Base-by-base conservation (phyloP, 768 basidiomycete species). In the Guyanaporus albipodus region DNA sequence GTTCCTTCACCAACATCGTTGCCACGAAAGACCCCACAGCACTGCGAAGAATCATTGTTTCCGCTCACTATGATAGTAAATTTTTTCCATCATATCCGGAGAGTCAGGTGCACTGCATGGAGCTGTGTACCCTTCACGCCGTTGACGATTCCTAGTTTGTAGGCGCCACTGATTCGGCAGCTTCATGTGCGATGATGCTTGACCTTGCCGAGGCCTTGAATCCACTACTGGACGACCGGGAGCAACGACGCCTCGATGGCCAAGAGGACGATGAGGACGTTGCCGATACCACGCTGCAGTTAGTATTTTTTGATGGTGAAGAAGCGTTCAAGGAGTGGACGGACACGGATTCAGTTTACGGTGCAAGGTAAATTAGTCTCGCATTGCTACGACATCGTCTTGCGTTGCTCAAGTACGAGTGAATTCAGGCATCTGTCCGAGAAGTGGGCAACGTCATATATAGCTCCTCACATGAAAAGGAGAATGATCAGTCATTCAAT, bases 261-360 rank as follows among this genome's bases (percentile, higher is more conserved):
- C 61, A 71, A 14, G 80, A 81, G 44, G 81, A 83, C 11, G 82
- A 83, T n/a, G 89, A 90, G 34, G 87, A 91, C 43, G 70, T 83
- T 12, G 80, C 80, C 0, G 86, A 89, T 46, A 91, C 87, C 17
- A 95, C 94, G 4, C 67, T 99, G 8, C 92, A 96, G 62, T 71
- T 98, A 8, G 75, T 99, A 9, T 95, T 98, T 63, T 95, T 99
- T 48, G 96, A 99, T 58, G 96, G 96, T 3, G 96, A 99, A 67
- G 96, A 98, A 67, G 96, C 96, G 0, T 97, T 95, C 67, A 74
- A 80, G 38, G 73, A 79, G 22, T 99, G 95, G 95, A 91, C 91
- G 3, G 77, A 74, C 24, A 81, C 78, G 3, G 95, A 99, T 67
- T 94, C 91, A 1, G 83, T 91, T 34, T 99, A 99, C 62, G 95